These are phyloP conservation scores for Serendipita sp. DNA, from an alignment of 1,284 basidiomycete species.

Conservation along the genomic window DNA sequence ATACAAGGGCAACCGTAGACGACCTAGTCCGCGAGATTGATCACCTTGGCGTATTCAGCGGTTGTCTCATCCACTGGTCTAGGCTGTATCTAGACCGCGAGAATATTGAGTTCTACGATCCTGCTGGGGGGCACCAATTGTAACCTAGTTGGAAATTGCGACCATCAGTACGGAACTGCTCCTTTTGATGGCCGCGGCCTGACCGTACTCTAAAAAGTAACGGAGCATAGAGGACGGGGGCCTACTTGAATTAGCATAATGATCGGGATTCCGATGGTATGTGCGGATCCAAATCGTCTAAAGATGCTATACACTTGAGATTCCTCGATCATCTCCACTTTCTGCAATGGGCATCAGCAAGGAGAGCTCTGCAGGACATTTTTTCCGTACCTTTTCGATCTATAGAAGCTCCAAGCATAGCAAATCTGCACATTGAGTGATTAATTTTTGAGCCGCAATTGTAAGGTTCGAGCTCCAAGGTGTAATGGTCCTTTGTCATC, in stretches of 20 bases:
- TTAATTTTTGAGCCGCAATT: too few relatives aligned
- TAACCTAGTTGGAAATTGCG: conserved; percentile 33
- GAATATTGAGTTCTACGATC: conserved; percentile 46
- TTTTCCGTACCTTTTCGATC: conserved; percentile 61
- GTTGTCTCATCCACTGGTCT: conserved; percentile 57
- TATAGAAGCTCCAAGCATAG: conserved; percentile 68
- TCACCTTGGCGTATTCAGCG: conserved; percentile 34
- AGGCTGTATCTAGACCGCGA: conserved; percentile 73
- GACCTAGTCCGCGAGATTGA: conserved; percentile 42
- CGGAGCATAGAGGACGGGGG: too few relatives aligned
- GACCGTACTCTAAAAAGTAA: too few relatives aligned
- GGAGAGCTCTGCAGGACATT: conserved; percentile 37
- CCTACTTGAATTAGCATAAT: conserved; percentile 32
- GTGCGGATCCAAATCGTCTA: conserved; percentile 45
- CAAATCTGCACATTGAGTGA: conserved; percentile 30
- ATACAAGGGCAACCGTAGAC: conserved; percentile 64
- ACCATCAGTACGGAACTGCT: background rate
- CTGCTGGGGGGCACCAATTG: conserved; percentile 46
- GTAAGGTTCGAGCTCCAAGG: too few relatives aligned
- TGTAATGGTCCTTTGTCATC: too few relatives aligned
- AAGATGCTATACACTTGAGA: conserved; percentile 33
- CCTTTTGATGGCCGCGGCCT: too few relatives aligned
- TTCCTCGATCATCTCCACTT: conserved; percentile 51
- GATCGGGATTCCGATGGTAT: conserved; percentile 62
- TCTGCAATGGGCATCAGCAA: conserved; percentile 25